These are phyloP conservation scores for Cucurbita ficifolia DNA, from an alignment of 306 rosid species.

Conservation along the genomic window DNA sequence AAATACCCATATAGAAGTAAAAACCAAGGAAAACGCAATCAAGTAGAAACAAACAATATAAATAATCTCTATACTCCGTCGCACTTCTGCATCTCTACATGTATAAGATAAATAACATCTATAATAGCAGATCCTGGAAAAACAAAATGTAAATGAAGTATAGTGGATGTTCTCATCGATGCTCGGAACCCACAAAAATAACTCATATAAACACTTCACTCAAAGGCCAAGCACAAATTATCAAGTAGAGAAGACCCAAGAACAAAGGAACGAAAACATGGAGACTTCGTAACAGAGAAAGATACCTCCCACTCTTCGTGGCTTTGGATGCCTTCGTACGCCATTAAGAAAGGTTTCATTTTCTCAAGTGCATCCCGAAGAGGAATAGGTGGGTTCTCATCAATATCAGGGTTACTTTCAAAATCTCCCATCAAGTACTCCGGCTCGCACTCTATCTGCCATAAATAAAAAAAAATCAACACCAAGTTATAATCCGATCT, in stretches of 20 bases:
- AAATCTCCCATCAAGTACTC: constrained; percentile 76
- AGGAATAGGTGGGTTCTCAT: constrained; percentile 71
- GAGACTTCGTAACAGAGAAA: not conserved
- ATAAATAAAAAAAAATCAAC: constrained; percentile 9
- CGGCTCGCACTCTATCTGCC: constrained; percentile 86
- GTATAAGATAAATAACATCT: not conserved
- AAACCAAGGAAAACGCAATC: not conserved
- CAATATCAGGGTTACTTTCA: constrained; percentile 71
- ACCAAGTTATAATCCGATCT: not conserved
- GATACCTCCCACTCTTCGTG: constrained; percentile 97
- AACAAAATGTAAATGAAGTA: not conserved
- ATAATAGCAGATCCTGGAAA: not conserved
- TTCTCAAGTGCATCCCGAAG: constrained; percentile 82
- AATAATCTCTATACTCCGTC: not conserved
- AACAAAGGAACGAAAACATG: not conserved
- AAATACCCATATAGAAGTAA: not conserved
- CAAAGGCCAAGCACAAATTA: not conserved
- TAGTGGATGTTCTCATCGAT: not conserved
- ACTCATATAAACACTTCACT: not conserved
- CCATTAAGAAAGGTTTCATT: constrained; percentile 89
- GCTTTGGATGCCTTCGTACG: constrained; percentile 67
- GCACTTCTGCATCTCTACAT: not conserved
- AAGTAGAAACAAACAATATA: not conserved
- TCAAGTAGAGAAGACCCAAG: not conserved
- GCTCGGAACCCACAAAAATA: not conserved